Conservation (phyloP, 805 yeast species). For the Ogataea zsoltii region DNA sequence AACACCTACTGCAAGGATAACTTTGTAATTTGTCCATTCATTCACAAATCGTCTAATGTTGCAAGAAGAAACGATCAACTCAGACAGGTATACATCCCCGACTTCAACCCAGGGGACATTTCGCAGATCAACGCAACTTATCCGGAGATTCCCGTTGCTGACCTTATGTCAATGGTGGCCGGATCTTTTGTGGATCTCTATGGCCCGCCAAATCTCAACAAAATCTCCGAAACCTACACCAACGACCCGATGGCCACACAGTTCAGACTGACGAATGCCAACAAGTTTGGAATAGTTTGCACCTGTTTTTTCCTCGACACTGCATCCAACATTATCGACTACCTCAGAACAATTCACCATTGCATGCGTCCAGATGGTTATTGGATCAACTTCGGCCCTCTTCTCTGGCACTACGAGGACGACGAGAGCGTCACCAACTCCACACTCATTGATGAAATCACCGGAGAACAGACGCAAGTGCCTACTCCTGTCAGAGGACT, state of each 20-base stretch:
- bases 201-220: conserved; percentile 46
- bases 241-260: conserved; percentile 39
- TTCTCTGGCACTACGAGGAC: conserved; percentile 71
- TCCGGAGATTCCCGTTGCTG: conserved; percentile 45
- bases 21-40: conserved; percentile 51
- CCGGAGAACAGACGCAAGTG: conserved; percentile 23
- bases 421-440: conserved; percentile 36
- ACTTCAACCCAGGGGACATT: conserved; percentile 44
- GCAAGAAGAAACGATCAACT: conserved; percentile 46
- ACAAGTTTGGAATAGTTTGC: conserved; percentile 45
- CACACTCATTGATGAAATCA: conserved; percentile 24
- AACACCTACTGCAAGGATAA: conserved; percentile 41
- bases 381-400: conserved; percentile 71
- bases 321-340: conserved; percentile 58
- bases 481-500: conserved; percentile 50
- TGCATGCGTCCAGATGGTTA: conserved; percentile 46
- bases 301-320: conserved; percentile 69
- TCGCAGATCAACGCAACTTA: conserved; percentile 34
- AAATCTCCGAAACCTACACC: conserved; percentile 38
- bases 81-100: conserved; percentile 55
- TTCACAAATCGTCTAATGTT: conserved; percentile 53
- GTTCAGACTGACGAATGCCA: conserved; percentile 43
- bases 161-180: conserved; percentile 68
- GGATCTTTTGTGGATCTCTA: conserved; percentile 73
- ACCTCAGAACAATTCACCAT: conserved; percentile 48